Conservation (phyloP, 1,284 basidiomycete species). For the Rhodotorula sp. region DNA sequence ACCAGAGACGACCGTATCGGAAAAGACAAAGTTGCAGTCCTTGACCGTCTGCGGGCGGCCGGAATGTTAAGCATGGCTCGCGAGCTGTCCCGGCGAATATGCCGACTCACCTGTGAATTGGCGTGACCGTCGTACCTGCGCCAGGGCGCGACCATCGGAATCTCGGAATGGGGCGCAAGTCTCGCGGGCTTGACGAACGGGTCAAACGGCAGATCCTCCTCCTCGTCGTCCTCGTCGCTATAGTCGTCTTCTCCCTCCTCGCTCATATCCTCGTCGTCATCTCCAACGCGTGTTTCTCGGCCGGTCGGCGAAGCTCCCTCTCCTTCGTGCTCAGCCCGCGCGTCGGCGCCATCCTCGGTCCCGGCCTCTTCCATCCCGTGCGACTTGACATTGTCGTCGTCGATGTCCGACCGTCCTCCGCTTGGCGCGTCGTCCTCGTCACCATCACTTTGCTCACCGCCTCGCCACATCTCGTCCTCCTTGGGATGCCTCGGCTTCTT, state of each 20-base stretch:
- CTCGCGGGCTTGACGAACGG: background rate
- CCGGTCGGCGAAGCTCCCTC: background rate
- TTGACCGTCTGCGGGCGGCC: constrained; percentile 67
- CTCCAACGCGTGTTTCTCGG: background rate
- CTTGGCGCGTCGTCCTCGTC: background rate
- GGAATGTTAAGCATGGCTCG: background rate
- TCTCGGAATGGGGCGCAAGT: constrained; percentile 42
- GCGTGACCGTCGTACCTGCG: constrained; percentile 67
- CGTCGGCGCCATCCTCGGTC: background rate
- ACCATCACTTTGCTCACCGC: background rate
- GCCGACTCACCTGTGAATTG: constrained; percentile 56
- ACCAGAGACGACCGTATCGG: constrained; percentile 78
- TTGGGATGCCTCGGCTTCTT: background rate
- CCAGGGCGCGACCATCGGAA: constrained; percentile 68
- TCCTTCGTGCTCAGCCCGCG: constrained; percentile 12
- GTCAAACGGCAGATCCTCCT: background rate
- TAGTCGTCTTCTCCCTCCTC: constrained; percentile 19
- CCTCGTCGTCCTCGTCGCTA: constrained; percentile 27
- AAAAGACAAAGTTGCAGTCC: constrained; percentile 71
- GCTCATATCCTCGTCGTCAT: constrained; percentile 7
- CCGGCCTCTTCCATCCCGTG: background rate
- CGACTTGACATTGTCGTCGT: background rate
- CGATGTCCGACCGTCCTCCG: background rate
- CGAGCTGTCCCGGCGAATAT: background rate
- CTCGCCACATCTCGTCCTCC: background rate